These are phyloP conservation scores for Candida adriatica DNA, from an alignment of 805 yeast species.

Conservation along the genomic window DNA sequence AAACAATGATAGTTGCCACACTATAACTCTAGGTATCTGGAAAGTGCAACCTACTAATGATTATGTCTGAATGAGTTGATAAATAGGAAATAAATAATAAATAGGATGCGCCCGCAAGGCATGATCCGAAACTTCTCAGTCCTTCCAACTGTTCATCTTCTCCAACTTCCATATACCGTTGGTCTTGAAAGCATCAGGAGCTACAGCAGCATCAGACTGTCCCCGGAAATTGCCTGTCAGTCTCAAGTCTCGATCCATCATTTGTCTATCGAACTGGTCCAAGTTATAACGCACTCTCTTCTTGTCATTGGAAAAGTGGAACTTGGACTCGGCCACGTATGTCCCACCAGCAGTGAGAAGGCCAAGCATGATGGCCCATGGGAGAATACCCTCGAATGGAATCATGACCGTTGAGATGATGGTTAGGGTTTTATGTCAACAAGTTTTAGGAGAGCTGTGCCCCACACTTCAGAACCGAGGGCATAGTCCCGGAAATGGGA, in stretches of 20 bases:
- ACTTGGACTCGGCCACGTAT: conserved; percentile 35
- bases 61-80: conserved; percentile 4
- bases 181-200: conserved; percentile 76
- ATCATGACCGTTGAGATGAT: too few relatives aligned
- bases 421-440: too few relatives aligned
- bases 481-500: too few relatives aligned
- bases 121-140: conserved; percentile 1
- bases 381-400: conserved; percentile 64
- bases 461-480: too few relatives aligned
- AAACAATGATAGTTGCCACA: too few relatives aligned
- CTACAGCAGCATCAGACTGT: conserved; percentile 57
- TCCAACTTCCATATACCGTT: conserved; percentile 37
- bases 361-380: conserved; percentile 50
- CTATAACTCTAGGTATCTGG: too few relatives aligned
- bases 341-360: conserved; percentile 50
- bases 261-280: conserved; percentile 46
- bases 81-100: conserved; percentile 5
- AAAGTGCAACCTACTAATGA: too few relatives aligned
- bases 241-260: conserved; percentile 66
- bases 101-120: not conserved
- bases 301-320: conserved; percentile 36
- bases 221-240: conserved; percentile 71
- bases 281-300: conserved; percentile 47
- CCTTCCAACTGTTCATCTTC: conserved; percentile 23
- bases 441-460: too few relatives aligned